phyloP scores from a whole-genome alignment of 345 rosid genomes.

The Corymbia maculata region DNA sequence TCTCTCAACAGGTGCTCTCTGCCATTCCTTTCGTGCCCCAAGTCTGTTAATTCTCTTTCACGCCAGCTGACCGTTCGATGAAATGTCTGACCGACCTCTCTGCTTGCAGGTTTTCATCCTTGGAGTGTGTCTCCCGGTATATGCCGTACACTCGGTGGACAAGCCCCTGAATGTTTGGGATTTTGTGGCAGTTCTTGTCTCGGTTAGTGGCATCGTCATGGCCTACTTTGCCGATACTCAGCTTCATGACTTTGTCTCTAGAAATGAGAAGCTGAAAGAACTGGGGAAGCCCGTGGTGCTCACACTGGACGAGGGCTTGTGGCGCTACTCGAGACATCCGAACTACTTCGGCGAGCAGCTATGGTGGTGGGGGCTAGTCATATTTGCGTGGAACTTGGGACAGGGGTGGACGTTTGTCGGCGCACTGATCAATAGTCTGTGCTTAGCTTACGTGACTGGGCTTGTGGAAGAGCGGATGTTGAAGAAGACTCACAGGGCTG shows the following conservation, averaged over 20 bases:
- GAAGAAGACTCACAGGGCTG: constrained; percentile 68
- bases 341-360: constrained; percentile 92
- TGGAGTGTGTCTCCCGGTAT: constrained; percentile 71
- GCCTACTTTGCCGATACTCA: constrained; percentile 84
- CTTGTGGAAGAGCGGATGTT: constrained; percentile 82
- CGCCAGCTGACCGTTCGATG: constrained; percentile 9
- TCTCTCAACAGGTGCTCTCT: constrained; percentile 72
- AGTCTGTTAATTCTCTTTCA: neutral
- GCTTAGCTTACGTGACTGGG: constrained; percentile 70
- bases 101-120: constrained; percentile 63
- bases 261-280: constrained; percentile 58
- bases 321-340: constrained; percentile 85
- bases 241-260: constrained; percentile 62
- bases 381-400: constrained; percentile 84
- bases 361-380: constrained; percentile 97
- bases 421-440: constrained; percentile 53
- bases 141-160: constrained; percentile 52
- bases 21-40: neutral
- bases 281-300: constrained; percentile 63
- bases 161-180: constrained; percentile 59
- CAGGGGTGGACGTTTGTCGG: constrained; percentile 73
- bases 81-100: constrained; percentile 23
- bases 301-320: constrained; percentile 69
- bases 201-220: constrained; percentile 50
- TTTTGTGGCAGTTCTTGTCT: constrained; percentile 43